Evolutionary conservation across 108 stramenopile genomes (phyloP).

Genomic region (Cyclotella sp.): DNA sequence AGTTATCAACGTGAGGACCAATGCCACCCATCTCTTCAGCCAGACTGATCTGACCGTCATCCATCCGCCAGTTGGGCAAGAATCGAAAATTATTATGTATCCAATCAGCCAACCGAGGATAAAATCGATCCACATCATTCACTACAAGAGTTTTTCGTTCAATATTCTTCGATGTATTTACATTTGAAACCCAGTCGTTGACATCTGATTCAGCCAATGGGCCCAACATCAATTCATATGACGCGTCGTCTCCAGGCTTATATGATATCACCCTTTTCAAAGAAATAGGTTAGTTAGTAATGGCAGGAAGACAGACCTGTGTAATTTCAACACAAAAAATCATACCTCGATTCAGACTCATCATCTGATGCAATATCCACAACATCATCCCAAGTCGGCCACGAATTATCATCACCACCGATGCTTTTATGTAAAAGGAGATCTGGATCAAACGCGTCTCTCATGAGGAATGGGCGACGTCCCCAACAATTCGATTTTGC

Average conservation of each 20-base stretch:
- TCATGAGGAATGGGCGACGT: conserved; percentile 63
- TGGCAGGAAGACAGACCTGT: conserved; percentile 1
- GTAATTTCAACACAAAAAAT: conserved; percentile 11
- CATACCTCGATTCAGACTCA: conserved; percentile 54
- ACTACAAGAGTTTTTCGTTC: conserved; percentile 68
- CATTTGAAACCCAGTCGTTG: conserved; percentile 26
- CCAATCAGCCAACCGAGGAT: conserved; percentile 78
- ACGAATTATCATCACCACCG: conserved; percentile 18
- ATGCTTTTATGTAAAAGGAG: conserved; percentile 7
- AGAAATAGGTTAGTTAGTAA: conserved; percentile 5
- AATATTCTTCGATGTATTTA: conserved; percentile 19
- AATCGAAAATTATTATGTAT: conserved; percentile 59
- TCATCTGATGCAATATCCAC: conserved; percentile 59
- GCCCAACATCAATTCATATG: conserved; percentile 65
- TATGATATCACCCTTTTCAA: conserved; percentile 56
- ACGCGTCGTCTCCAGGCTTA: conserved; percentile 54
- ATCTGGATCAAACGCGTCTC: conserved; percentile 60
- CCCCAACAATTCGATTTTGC: conserved; percentile 65
- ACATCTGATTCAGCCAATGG: conserved; percentile 53
- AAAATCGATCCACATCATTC: conserved; percentile 86
- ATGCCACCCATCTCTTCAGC: conserved; percentile 80
- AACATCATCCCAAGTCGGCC: conserved; percentile 70
- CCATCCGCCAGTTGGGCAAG: conserved; percentile 80
- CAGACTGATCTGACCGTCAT: conserved; percentile 91
- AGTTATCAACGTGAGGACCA: conserved; percentile 95